Evolutionary conservation across 164 flowering plant species (phyloP).

Genomic region (Annona cherimola): DNA sequence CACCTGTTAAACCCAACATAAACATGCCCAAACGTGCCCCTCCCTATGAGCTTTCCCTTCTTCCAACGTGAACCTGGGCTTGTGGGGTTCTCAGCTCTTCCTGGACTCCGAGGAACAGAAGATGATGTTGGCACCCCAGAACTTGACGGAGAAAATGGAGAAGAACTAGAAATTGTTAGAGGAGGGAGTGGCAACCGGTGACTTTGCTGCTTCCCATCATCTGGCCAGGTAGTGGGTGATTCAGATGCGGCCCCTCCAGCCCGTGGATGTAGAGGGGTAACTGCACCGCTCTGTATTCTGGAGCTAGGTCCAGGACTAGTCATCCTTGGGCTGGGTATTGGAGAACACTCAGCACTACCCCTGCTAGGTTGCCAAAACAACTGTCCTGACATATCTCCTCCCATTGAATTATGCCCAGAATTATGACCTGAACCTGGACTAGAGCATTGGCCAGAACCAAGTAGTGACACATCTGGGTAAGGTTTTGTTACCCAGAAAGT

Average conservation of each 20-base stretch:
- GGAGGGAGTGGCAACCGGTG: slow-evolving; percentile 91
- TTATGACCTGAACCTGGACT: slow-evolving; percentile 89
- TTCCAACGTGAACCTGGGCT: slow-evolving; percentile 95
- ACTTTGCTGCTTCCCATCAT: slow-evolving; percentile 77
- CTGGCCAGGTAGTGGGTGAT: slow-evolving; percentile 52
- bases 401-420: slow-evolving; percentile 54
- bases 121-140: slow-evolving; percentile 63
- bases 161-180: slow-evolving; percentile 38
- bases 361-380: slow-evolving; percentile 43
- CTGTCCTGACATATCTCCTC: slow-evolving; percentile 39
- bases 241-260: slow-evolving; percentile 57
- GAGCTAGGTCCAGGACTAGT: slow-evolving; percentile 70
- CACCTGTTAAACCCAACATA: slow-evolving; percentile 92
- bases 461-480: slow-evolving; percentile 51
- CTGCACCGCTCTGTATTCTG: slow-evolving; percentile 69
- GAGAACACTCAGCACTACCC: slow-evolving; percentile 53
- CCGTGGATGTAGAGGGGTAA: slow-evolving; percentile 87
- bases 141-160: slow-evolving; percentile 65
- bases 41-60: slow-evolving; percentile 84
- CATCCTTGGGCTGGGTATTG: slow-evolving; percentile 56
- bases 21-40: slow-evolving; percentile 97
- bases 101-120: slow-evolving; percentile 86
- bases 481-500: slow-evolving; percentile 54
- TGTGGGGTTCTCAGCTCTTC: slow-evolving; percentile 66
- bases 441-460: slow-evolving; percentile 88